Conservation (phyloP, 2,329 filamentous ascomycete genomes). For the Fusarium metavorans region DNA sequence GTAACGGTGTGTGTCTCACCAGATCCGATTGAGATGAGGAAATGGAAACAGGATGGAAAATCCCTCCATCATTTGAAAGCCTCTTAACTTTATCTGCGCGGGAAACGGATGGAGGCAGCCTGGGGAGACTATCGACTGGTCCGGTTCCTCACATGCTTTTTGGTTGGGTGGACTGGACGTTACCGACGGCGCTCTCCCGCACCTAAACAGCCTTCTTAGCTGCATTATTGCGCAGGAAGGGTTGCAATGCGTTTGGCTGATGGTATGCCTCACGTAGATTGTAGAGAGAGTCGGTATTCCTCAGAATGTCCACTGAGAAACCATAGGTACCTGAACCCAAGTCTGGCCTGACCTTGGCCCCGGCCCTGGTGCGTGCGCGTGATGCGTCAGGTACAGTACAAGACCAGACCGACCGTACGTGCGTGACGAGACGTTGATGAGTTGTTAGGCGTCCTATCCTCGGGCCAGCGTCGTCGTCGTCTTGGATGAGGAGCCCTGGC, state of each 20-base stretch:
- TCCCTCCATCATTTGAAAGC: not conserved
- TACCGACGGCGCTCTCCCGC: slow-evolving; percentile 9
- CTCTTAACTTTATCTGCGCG: slow-evolving; percentile 13
- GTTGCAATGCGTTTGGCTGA: slow-evolving; percentile 29
- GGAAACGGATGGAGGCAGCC: not conserved
- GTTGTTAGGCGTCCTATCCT: slow-evolving; percentile 3
- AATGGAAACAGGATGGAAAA: slow-evolving; percentile 8
- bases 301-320: slow-evolving; percentile 2
- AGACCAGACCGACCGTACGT: not conserved
- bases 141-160: slow-evolving; percentile 16
- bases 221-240: slow-evolving; percentile 14
- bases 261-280: slow-evolving; percentile 20
- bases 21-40: slow-evolving; percentile 4
- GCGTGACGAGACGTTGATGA: slow-evolving; percentile 13
- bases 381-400: not conserved
- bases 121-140: slow-evolving; percentile 14
- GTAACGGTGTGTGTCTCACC: slow-evolving; percentile 5
- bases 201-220: slow-evolving; percentile 15
- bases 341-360: slow-evolving; percentile 5
- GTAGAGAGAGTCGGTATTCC: not conserved
- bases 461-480: not conserved
- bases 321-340: slow-evolving; percentile 9
- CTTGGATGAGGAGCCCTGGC: not conserved
- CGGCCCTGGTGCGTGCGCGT: not conserved
- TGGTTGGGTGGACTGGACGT: slow-evolving; percentile 21